A percentile compares a stretch with the other conserved stretches of the same genome.
phyloP scores from a whole-genome alignment of 148 eudicot species.

The Fallopia convolvulus region DNA sequence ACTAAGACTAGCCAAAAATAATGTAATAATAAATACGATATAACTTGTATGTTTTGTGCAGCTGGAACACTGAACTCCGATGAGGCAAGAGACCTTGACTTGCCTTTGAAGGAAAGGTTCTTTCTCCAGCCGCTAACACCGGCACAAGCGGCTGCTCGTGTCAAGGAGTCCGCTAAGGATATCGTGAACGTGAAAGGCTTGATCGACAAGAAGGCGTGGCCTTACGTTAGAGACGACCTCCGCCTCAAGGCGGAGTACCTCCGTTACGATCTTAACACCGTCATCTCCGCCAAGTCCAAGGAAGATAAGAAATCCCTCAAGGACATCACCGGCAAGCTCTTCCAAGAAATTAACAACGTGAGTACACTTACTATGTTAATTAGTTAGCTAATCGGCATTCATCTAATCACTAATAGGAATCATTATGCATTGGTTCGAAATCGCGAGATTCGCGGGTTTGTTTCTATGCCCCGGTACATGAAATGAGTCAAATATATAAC shows the following conservation, averaged over 20 bases:
- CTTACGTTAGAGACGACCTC: conserved; percentile 85
- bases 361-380: conserved; percentile 12
- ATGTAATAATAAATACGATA: too few species aligned
- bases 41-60: conserved; percentile 16
- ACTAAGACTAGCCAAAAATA: too few species aligned
- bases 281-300: conserved; percentile 75
- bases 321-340: conserved; percentile 74
- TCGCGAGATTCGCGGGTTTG: background rate
- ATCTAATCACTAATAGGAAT: background rate
- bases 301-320: conserved; percentile 73
- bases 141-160: conserved; percentile 64
- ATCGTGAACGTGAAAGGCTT: conserved; percentile 60
- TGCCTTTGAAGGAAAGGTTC: conserved; percentile 68
- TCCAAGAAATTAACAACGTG: conserved; percentile 57
- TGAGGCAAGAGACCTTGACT: conserved; percentile 60
- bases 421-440: background rate
- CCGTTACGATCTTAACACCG: conserved; percentile 83
- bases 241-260: conserved; percentile 71
- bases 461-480: too few species aligned
- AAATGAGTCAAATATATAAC: too few species aligned
- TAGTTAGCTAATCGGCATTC: too few species aligned
- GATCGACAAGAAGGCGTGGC: conserved; percentile 97
- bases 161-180: conserved; percentile 84
- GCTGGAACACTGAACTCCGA: conserved; percentile 95
- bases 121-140: conserved; percentile 77